These are phyloP conservation scores for grape (Vitis vinifera) DNA, from an alignment of 164 flowering plant species.

Conservation along the genomic window DNA sequence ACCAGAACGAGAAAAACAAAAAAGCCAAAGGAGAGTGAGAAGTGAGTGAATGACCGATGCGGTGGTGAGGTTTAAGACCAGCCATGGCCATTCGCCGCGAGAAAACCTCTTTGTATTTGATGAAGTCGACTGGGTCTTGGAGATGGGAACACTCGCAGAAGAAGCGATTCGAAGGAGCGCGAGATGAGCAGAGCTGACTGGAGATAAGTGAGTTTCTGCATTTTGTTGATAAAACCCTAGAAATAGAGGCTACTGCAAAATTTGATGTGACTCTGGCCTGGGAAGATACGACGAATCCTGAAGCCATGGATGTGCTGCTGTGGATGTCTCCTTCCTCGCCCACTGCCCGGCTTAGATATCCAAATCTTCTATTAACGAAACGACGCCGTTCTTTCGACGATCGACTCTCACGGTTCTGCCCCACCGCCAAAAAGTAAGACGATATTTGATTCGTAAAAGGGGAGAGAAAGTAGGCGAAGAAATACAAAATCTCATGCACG, in stretches of 20 bases:
- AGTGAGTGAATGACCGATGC: slow-evolving; percentile 48
- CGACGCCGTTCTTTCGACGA: no score
- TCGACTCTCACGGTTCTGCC: no score
- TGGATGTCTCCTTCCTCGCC: neutral
- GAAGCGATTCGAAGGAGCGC: slow-evolving; percentile 20
- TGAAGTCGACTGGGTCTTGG: slow-evolving; percentile 25
- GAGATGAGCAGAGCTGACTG: slow-evolving; percentile 1
- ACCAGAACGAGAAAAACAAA: neutral
- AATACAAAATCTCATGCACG: no score
- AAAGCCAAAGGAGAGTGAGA: neutral
- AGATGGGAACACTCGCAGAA: slow-evolving; percentile 26
- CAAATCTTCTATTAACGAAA: no score
- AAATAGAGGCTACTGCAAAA: neutral
- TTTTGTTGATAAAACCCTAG: neutral
- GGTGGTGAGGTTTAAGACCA: slow-evolving; percentile 79
- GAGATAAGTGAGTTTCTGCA: neutral
- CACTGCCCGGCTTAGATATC: no score
- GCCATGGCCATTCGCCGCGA: slow-evolving; percentile 72
- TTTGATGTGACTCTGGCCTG: slow-evolving; percentile 11
- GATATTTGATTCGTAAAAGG: no score
- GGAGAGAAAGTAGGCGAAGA: no score
- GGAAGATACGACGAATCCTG: slow-evolving; percentile 5
- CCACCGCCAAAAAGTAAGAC: no score
- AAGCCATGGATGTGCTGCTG: slow-evolving; percentile 12
- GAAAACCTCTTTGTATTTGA: slow-evolving; percentile 47